Evolutionary conservation across 805 yeast species (phyloP).

Genomic region (Cyberlindnera bimundalis): DNA sequence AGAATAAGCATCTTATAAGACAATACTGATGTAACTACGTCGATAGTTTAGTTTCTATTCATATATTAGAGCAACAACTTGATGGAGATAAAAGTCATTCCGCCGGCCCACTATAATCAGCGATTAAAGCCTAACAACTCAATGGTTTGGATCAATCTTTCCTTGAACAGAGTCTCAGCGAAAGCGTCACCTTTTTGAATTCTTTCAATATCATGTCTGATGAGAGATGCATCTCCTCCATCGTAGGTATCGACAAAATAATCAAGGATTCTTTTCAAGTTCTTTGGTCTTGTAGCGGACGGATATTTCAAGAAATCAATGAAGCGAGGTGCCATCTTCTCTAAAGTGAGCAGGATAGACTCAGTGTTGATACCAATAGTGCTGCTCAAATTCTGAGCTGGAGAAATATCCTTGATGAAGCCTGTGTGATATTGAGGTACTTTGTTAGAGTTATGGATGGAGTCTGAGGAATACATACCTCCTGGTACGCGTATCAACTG

Average conservation of each 20-base stretch:
- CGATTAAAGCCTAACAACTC: constrained; percentile 27
- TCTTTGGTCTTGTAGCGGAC: constrained; percentile 32
- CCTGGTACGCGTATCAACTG: constrained; percentile 9
- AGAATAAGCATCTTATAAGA: too few relatives aligned
- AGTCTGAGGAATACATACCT: not conserved
- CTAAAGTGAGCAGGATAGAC: constrained; percentile 20
- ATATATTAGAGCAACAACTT: too few relatives aligned
- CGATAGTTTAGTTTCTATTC: too few relatives aligned
- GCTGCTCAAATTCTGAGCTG: too few relatives aligned
- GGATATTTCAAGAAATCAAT: constrained; percentile 34
- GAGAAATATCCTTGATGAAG: too few relatives aligned
- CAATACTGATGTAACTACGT: too few relatives aligned
- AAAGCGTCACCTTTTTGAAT: constrained; percentile 17
- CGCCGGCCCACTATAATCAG: constrained; percentile 10
- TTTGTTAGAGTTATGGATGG: not conserved
- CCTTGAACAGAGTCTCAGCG: constrained; percentile 12
- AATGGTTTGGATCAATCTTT: constrained; percentile 19
- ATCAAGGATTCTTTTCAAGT: constrained; percentile 31
- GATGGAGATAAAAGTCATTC: too few relatives aligned
- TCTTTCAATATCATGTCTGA: constrained; percentile 12
- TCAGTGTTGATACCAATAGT: constrained; percentile 2
- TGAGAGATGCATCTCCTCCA: constrained; percentile 26
- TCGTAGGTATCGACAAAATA: constrained; percentile 36
- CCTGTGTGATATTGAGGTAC: too few relatives aligned
- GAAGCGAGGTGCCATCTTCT: constrained; percentile 28